Percentiles rank a stretch among this genome's conserved stretches.
phyloP scores from a whole-genome alignment of 2,329 filamentous ascomycete genomes.

The Fusarium duplospermum region DNA sequence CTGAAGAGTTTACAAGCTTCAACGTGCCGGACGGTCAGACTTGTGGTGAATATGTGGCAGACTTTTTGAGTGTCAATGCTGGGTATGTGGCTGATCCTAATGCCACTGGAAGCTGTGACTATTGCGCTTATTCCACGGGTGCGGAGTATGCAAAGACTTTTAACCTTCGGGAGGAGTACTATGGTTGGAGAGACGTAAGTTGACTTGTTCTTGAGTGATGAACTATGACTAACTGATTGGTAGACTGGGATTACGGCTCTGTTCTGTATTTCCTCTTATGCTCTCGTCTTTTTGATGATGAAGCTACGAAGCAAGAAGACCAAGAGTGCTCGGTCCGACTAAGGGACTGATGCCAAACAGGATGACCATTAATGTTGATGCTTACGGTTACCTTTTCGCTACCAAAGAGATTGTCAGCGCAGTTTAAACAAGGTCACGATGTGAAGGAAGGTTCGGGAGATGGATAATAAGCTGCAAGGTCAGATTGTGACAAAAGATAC shows the following conservation, averaged over 20 bases:
- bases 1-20: slow-evolving; percentile 44
- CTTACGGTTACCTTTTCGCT: too few species aligned
- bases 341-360: neutral
- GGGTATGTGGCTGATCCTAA: slow-evolving; percentile 24
- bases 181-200: slow-evolving; percentile 39
- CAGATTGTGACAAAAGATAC: neutral
- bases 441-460: neutral
- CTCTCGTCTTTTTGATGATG: slow-evolving; percentile 40
- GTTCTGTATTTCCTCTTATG: slow-evolving; percentile 37
- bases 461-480: neutral
- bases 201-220: too few species aligned
- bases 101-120: slow-evolving; percentile 26
- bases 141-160: slow-evolving; percentile 32
- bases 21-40: slow-evolving; percentile 10
- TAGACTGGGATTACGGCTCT: slow-evolving; percentile 37
- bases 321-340: neutral
- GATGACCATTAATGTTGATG: neutral
- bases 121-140: slow-evolving; percentile 28
- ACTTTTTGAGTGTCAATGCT: slow-evolving; percentile 21
- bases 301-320: slow-evolving; percentile 39
- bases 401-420: too few species aligned
- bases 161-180: slow-evolving; percentile 28
- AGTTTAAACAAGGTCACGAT: too few species aligned
- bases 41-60: slow-evolving; percentile 34
- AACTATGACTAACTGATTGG: neutral